These are phyloP conservation scores for Copromyces sp. DNA, from an alignment of 495 filamentous ascomycete genomes.

Conservation along the genomic window DNA sequence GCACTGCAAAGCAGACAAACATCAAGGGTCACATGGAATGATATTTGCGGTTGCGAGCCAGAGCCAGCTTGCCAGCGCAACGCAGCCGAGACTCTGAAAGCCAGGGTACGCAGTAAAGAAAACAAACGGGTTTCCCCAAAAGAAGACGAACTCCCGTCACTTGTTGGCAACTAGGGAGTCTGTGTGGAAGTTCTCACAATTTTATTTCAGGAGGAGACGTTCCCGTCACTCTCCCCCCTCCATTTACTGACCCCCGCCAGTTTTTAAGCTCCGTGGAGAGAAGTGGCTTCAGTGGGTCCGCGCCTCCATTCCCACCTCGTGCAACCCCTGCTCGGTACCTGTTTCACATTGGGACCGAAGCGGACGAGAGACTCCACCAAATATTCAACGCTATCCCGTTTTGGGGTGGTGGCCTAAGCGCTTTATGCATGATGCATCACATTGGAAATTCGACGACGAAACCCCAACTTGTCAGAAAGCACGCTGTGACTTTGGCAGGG, in stretches of 20 bases:
- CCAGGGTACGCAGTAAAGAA: neutral
- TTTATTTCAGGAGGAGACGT: neutral
- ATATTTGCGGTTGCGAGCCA: neutral
- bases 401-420: neutral
- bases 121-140: neutral
- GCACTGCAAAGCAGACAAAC: neutral
- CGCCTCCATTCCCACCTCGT: neutral
- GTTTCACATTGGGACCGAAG: neutral
- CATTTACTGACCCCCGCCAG: neutral
- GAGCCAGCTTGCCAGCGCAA: neutral
- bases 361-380: neutral
- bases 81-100: neutral
- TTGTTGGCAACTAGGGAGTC: neutral
- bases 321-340: neutral
- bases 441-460: neutral
- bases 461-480: neutral
- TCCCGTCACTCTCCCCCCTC: neutral
- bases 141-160: neutral
- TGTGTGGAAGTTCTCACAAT: neutral
- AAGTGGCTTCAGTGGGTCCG: neutral
- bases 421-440: neutral
- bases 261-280: neutral
- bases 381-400: neutral
- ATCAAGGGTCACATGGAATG: neutral
- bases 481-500: neutral